Conservation (phyloP, 768 basidiomycete species). For the Strobilomyces echinocephalus region DNA sequence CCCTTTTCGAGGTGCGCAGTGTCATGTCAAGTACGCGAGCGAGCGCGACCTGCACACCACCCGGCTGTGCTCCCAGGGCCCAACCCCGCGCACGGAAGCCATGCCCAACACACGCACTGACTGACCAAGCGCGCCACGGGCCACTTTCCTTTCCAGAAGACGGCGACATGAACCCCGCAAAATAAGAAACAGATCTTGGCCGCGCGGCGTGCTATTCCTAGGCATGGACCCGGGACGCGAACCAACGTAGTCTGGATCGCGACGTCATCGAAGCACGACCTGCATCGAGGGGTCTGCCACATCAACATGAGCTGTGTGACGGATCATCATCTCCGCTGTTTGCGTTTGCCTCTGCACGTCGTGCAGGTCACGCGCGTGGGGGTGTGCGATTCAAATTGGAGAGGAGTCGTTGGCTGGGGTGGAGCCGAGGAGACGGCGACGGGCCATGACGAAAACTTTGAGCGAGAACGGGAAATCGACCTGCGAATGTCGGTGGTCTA, state of each 20-base stretch:
- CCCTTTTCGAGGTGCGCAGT: too few relatives aligned
- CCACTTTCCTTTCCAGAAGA: too few relatives aligned
- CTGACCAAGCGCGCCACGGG: too few relatives aligned
- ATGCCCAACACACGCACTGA: too few relatives aligned
- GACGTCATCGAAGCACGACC: background rate
- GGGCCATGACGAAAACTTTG: background rate
- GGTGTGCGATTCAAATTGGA: too few relatives aligned
- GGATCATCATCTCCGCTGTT: conserved; percentile 18
- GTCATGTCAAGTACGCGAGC: too few relatives aligned
- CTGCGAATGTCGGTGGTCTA: background rate
- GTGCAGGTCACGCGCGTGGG: too few relatives aligned
- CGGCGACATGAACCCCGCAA: too few relatives aligned
- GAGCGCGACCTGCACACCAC: too few relatives aligned
- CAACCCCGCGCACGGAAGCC: too few relatives aligned
- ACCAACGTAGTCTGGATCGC: background rate
- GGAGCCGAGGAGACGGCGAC: background rate
- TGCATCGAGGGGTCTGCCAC: conserved; percentile 8
- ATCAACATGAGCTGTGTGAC: background rate
- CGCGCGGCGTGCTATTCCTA: conserved; percentile 11
- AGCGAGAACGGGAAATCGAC: background rate
- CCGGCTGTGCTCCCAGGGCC: too few relatives aligned
- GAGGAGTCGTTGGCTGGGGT: background rate
- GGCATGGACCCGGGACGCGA: background rate
- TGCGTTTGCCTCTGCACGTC: background rate
- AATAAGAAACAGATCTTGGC: background rate